These are phyloP conservation scores for Zalaria obscura DNA, from an alignment of 2,329 filamentous ascomycete species.

Conservation along the genomic window DNA sequence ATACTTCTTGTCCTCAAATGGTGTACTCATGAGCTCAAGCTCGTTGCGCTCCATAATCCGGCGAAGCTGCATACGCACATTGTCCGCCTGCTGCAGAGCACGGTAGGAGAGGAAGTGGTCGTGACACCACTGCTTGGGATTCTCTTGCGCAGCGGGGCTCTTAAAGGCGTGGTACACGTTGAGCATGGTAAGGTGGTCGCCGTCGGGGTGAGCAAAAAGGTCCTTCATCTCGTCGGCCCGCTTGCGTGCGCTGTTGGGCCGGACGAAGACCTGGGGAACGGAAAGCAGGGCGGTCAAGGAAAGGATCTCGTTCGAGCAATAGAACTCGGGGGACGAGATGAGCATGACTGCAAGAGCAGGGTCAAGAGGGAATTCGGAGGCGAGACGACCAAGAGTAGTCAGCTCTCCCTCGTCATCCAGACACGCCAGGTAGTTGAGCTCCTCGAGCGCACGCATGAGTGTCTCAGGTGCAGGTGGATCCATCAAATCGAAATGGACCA, in stretches of 20 bases:
- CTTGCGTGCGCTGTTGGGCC: slow-evolving; percentile 72
- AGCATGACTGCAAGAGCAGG: slow-evolving; percentile 93
- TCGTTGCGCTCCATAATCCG: slow-evolving; percentile 93
- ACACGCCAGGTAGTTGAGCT: slow-evolving; percentile 93
- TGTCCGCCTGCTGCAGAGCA: slow-evolving; percentile 82
- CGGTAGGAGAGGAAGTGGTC: slow-evolving; percentile 89
- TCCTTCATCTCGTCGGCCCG: slow-evolving; percentile 96
- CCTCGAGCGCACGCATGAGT: slow-evolving; percentile 92
- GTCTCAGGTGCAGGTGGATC: slow-evolving; percentile 96
- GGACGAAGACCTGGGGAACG: slow-evolving; percentile 85
- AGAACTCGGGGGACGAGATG: slow-evolving; percentile 93
- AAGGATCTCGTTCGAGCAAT: slow-evolving; percentile 95
- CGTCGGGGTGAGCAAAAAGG: slow-evolving; percentile 81
- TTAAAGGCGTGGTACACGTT: slow-evolving; percentile 99
- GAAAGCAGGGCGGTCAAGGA: slow-evolving; percentile 89
- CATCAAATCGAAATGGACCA: slow-evolving; percentile 98
- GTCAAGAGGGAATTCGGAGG: slow-evolving; percentile 91
- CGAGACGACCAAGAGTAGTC: slow-evolving; percentile 69
- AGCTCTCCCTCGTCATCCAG: slow-evolving; percentile 93
- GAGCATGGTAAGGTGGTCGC: slow-evolving; percentile 88
- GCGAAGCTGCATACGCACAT: slow-evolving; percentile 79
- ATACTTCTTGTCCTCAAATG: slow-evolving; percentile 92
- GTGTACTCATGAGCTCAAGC: slow-evolving; percentile 73
- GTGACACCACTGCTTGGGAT: slow-evolving; percentile 86
- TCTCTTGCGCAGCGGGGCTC: slow-evolving; percentile 50